A percentile compares a stretch with the other conserved stretches of the same genome.
Conservation (phyloP, 441 rosid species). For the Flueggea neowawraea region DNA sequence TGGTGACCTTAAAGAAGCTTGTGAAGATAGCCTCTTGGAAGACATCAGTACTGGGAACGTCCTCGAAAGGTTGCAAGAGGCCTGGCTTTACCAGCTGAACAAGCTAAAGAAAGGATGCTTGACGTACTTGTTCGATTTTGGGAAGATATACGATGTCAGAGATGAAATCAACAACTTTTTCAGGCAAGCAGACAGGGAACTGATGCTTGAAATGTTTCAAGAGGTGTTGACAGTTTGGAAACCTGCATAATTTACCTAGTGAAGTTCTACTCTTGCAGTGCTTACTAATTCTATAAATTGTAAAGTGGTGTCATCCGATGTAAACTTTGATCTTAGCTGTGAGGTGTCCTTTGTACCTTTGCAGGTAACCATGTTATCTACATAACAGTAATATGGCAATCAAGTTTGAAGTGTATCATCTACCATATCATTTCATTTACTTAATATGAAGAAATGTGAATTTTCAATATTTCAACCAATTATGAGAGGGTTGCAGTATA, state of each 20-base stretch:
- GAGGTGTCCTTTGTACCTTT: too few relatives aligned
- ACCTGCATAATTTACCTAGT: constrained; percentile 32
- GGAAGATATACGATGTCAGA: constrained; percentile 79
- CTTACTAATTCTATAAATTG: too few relatives aligned
- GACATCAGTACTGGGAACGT: constrained; percentile 80
- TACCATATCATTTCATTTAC: too few relatives aligned
- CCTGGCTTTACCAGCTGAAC: constrained; percentile 86
- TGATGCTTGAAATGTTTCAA: constrained; percentile 87
- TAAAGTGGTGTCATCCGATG: too few relatives aligned
- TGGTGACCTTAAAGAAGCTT: constrained; percentile 61
- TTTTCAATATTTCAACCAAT: too few relatives aligned
- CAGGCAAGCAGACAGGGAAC: constrained; percentile 72
- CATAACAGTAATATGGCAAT: too few relatives aligned
- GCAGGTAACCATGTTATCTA: too few relatives aligned
- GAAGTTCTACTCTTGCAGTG: background rate
- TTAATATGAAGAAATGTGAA: too few relatives aligned
- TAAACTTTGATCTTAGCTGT: too few relatives aligned
- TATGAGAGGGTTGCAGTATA: too few relatives aligned
- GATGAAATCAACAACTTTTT: constrained; percentile 75
- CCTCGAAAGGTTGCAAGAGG: constrained; percentile 87
- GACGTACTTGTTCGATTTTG: constrained; percentile 81
- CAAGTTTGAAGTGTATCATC: too few relatives aligned
- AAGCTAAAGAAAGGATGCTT: constrained; percentile 87
- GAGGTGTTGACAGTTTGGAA: constrained; percentile 85
- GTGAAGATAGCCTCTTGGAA: constrained; percentile 87